Evolutionary conservation across 164 flowering plant genomes (phyloP).

Genomic region (Stephania japonica): DNA sequence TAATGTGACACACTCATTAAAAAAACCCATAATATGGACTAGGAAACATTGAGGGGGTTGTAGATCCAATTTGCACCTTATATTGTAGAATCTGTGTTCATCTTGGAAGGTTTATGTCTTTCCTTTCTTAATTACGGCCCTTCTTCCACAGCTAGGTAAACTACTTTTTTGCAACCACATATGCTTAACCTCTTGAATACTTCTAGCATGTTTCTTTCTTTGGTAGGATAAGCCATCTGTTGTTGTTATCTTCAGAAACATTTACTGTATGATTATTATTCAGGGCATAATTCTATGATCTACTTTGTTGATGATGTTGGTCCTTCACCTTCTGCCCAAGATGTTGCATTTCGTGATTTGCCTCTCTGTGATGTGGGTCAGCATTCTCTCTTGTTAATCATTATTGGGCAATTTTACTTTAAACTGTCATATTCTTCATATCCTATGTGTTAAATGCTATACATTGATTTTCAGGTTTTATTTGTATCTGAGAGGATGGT

Average conservation of each 20-base stretch:
- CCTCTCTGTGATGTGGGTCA: slow-evolving; percentile 99
- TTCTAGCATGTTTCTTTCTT: not conserved
- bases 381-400: slow-evolving; percentile 62
- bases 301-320: slow-evolving; percentile 98
- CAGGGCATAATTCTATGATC: slow-evolving; percentile 96
- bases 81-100: too few relatives aligned
- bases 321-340: slow-evolving; percentile 92
- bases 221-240: not conserved
- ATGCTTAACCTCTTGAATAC: not conserved
- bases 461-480: slow-evolving; percentile 46
- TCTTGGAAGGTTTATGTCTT: too few relatives aligned
- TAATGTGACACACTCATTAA: too few relatives aligned
- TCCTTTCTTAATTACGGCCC: too few relatives aligned
- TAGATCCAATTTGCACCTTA: too few relatives aligned
- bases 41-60: too few relatives aligned
- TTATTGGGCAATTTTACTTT: not conserved
- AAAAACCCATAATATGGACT: too few relatives aligned
- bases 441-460: not conserved
- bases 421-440: slow-evolving; percentile 3
- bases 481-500: slow-evolving; percentile 88
- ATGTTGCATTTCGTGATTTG: slow-evolving; percentile 81
- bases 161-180: not conserved
- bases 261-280: not conserved
- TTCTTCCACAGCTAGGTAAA: not conserved
- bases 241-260: not conserved